phyloP scores from a whole-genome alignment of 2,329 filamentous ascomycete genomes.

The Cadophora sp. region DNA sequence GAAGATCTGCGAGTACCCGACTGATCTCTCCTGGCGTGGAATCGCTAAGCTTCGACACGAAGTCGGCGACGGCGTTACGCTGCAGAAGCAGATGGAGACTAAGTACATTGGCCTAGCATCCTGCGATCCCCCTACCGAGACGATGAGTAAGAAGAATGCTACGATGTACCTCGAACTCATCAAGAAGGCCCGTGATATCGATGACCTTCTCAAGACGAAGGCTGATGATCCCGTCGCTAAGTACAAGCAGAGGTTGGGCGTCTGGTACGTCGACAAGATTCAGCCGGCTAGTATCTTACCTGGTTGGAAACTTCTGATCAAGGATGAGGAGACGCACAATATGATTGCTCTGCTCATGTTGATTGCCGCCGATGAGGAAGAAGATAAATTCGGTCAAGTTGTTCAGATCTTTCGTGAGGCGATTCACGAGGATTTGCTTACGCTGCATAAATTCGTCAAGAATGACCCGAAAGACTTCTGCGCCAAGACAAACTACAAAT shows the following conservation, averaged over 20 bases:
- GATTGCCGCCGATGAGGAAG: constrained; percentile 13
- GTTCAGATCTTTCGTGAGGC: constrained; percentile 6
- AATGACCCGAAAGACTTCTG: background rate
- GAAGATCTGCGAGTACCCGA: background rate
- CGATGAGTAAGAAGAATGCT: constrained; percentile 2
- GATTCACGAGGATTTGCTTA: background rate
- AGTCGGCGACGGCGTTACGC: background rate
- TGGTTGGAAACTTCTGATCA: background rate
- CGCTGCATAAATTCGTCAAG: background rate
- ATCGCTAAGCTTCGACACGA: background rate
- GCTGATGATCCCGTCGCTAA: background rate
- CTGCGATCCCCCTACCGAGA: constrained; percentile 2
- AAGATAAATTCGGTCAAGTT: background rate
- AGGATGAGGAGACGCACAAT: constrained; percentile 1
- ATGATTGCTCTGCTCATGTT: constrained; percentile 8
- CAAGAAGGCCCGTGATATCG: background rate
- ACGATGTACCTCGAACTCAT: background rate
- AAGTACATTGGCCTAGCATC: background rate
- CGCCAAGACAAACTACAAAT: background rate
- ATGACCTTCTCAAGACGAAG: background rate
- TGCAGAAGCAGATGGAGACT: constrained; percentile 10
- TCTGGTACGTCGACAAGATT: background rate
- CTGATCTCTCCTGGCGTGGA: background rate
- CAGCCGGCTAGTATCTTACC: background rate
- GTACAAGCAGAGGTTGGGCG: background rate